These are phyloP conservation scores for Sambucus nigra DNA, from an alignment of 129 eudicot genomes.

Conservation along the genomic window DNA sequence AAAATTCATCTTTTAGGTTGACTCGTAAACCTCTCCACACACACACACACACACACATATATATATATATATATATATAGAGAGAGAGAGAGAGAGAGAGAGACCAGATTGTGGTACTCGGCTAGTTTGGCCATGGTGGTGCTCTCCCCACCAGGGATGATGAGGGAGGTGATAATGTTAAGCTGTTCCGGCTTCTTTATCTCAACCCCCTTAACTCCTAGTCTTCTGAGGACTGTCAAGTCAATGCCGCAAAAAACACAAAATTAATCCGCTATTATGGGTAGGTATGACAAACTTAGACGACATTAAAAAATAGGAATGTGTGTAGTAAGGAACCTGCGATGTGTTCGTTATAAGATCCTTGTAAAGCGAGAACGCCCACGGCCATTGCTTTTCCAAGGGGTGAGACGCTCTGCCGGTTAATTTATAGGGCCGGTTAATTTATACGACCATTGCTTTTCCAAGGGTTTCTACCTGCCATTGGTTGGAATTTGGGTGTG, in stretches of 20 bases:
- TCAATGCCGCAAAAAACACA: not conserved
- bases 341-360: slow-evolving; percentile 93
- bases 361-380: slow-evolving; percentile 94
- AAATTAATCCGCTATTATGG: not conserved
- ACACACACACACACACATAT: too few relatives aligned
- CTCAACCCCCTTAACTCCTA: slow-evolving; percentile 85
- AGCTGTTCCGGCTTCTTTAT: slow-evolving; percentile 76
- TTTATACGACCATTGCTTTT: too few relatives aligned
- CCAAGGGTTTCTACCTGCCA: too few relatives aligned
- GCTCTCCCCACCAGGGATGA: slow-evolving; percentile 98
- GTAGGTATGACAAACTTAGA: not conserved
- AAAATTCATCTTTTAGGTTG: too few relatives aligned
- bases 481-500: too few relatives aligned
- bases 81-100: not conserved
- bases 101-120: slow-evolving; percentile 67
- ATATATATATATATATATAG: not conserved
- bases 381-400: slow-evolving; percentile 45
- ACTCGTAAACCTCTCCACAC: too few relatives aligned
- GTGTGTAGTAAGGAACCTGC: slow-evolving; percentile 27
- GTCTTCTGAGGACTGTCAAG: slow-evolving; percentile 50
- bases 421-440: too few relatives aligned
- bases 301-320: not conserved
- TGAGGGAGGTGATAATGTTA: slow-evolving; percentile 52
- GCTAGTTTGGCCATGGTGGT: slow-evolving; percentile 99
- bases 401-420: too few relatives aligned